Base-by-base conservation (phyloP, 495 filamentous ascomycete genomes). In the Annulohypoxylon maeteangense region DNA sequence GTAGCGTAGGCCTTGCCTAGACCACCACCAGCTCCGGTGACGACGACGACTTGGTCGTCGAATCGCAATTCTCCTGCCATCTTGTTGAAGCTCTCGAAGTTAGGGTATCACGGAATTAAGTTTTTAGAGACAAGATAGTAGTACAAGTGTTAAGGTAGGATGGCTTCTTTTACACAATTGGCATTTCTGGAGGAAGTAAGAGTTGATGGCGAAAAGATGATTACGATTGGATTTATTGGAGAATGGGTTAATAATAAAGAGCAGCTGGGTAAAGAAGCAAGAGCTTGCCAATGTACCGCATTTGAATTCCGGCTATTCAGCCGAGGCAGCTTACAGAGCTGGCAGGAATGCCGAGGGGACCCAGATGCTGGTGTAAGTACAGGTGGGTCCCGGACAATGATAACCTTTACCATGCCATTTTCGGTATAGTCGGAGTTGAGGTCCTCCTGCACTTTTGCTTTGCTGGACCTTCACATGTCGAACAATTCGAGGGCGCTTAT, bases 1-100 rank as follows among this genome's bases (percentile, higher is more conserved):
- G 89, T 82, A 68, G 93, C 92, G 84, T 98, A 98, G 76, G 91
- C 91, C 82, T 94, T 96, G 57, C 95, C 95, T 59, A 98, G 82
- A 65, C 96, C 95, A 81, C 96, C 96, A 64, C 95, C 95, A 59
- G 96, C 96, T 71, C 95, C 95, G 51, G 96, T 99, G 71, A 99
- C 92, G 59, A 99, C 94, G 71, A 97, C 93, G 68, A 95, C 95
- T 85, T 98, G 97, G 79, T 92, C 92, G 85, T 98, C 95, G 79
- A 90, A 99, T 68, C 96, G 89, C 79, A 99, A 85, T 81, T 84
- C 82, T 23, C 92, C 89, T 75, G 90, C 86, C 91, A 93, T 94
- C 18, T 57, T 84, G 80, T 36, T 61, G 61, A 68, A 68, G 65
- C 55, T 73, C 27, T 78, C 54, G 68, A 50, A 70, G 48, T 72